Percentiles rank a stretch among this genome's conserved stretches.
phyloP scores from a whole-genome alignment of 495 filamentous ascomycete species.

The Penicillium taxi region DNA sequence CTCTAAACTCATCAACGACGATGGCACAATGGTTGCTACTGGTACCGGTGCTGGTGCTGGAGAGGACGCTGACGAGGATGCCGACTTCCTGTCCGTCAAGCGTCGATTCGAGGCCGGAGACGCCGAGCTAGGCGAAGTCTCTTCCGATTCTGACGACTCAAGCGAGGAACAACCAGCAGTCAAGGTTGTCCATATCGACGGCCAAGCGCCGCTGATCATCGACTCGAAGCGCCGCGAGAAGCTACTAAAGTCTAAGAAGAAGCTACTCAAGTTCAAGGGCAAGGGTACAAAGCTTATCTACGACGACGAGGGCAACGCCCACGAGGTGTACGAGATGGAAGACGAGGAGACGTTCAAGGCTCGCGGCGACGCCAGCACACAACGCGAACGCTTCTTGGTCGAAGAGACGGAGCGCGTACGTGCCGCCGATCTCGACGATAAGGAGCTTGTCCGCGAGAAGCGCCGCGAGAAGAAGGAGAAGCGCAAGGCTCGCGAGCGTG shows the following conservation, averaged over 20 bases:
- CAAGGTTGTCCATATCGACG: slow-evolving; percentile 41
- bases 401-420: slow-evolving; percentile 63
- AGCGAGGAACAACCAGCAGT: slow-evolving; percentile 15
- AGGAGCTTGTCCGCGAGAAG: slow-evolving; percentile 69
- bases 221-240: slow-evolving; percentile 92
- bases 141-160: slow-evolving; percentile 18
- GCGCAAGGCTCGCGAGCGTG: slow-evolving; percentile 65
- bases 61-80: slow-evolving; percentile 52
- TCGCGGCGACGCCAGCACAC: slow-evolving; percentile 62
- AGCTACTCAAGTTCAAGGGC: slow-evolving; percentile 77
- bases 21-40: slow-evolving; percentile 37
- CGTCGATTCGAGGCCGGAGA: slow-evolving; percentile 58
- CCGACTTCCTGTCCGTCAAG: slow-evolving; percentile 86
- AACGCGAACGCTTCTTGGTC: slow-evolving; percentile 69
- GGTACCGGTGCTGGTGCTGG: slow-evolving; percentile 31
- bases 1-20: slow-evolving; percentile 69
- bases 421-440: slow-evolving; percentile 73
- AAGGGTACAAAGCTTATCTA: slow-evolving; percentile 78
- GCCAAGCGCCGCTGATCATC: slow-evolving; percentile 62
- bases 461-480: slow-evolving; percentile 80
- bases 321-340: slow-evolving; percentile 80
- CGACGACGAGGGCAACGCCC: slow-evolving; percentile 83
- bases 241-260: slow-evolving; percentile 88
- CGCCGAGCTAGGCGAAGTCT: slow-evolving; percentile 20
- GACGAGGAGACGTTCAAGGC: slow-evolving; percentile 69